Base-by-base conservation (phyloP, 73 alveolate genomes). In the Paramecium bursaria region DNA sequence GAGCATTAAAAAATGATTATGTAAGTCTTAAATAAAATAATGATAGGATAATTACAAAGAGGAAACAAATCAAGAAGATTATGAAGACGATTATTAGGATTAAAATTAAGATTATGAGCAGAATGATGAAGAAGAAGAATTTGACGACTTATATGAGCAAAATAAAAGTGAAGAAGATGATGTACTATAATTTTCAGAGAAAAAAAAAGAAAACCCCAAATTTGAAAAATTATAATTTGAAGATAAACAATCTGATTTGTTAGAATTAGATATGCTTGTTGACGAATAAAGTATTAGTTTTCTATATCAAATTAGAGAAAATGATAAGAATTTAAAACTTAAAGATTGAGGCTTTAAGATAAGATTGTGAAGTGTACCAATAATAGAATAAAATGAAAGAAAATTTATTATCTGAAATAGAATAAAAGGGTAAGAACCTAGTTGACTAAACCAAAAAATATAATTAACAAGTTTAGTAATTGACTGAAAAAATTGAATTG, bases 301-400 rank as follows among this genome's bases (percentile, higher is more conserved):
- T 67, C 15, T 51, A 1, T 30, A 57, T 10, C 27, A n/a, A 57
- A 3, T 0, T 57, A 57, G 76, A 57, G 33, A 57, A 57, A 57
- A 57, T 57, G 9, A 23, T 67, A 39, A 67, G 57, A 42, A 42
- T 42, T 35, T 23, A 67, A 67, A 42, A 23, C 21, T 42, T 67
- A 15, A 67, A 67, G 44, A 25, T 17, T 21, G 82, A 67, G 2
- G 82, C 82, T 17, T 42, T 67, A 15, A 33, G 44, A 67, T 67
- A 67, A 42, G 82, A 67, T 25, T 42, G 19, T 30, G 82, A 67
- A n/a, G 33, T 15, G 19, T 1, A 39, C 17, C 17, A 15, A 3
- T 67, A 31, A 67, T 67, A 33, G 22, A 67, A 67, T 44, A 67
- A 19, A 42, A 33, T 35, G 55, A 67, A 67, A 67, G 82, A 67